Conservation (phyloP, 2,329 filamentous ascomycete genomes). For the Calycina marina region DNA sequence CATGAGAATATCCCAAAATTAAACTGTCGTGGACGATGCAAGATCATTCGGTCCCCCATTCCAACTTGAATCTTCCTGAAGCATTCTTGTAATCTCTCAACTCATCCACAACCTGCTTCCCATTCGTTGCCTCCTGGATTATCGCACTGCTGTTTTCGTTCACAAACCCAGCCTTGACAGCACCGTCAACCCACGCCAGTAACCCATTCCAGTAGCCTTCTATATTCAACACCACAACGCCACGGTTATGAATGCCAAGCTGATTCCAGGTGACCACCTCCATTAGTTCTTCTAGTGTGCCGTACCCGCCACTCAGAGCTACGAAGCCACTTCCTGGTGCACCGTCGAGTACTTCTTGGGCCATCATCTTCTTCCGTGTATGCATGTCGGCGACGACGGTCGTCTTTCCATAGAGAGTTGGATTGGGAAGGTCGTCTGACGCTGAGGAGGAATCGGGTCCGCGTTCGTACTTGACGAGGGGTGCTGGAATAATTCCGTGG, state of each 20-base stretch:
- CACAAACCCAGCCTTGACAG: conserved; percentile 67
- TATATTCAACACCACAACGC: conserved; percentile 73
- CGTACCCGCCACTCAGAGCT: conserved; percentile 77
- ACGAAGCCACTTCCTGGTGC: conserved; percentile 80
- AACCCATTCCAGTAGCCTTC: conserved; percentile 88
- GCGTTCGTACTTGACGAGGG: conserved; percentile 67
- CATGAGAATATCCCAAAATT: too few species aligned
- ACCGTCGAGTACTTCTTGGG: conserved; percentile 66
- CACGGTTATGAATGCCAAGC: conserved; percentile 73
- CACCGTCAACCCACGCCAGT: conserved; percentile 64
- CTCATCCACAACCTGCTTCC: conserved; percentile 56
- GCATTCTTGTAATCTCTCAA: conserved; percentile 65
- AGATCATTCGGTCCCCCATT: conserved; percentile 60
- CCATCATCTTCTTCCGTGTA: conserved; percentile 89
- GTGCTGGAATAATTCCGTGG: conserved; percentile 60
- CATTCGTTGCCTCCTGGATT: conserved; percentile 57
- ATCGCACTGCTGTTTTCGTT: conserved; percentile 56
- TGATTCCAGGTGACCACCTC: conserved; percentile 92
- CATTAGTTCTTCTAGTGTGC: conserved; percentile 91
- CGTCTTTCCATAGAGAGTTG: conserved; percentile 55
- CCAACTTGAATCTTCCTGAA: conserved; percentile 60
- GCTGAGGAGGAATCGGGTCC: conserved; percentile 34
- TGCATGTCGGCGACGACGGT: conserved; percentile 95
- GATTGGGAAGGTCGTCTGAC: not conserved
- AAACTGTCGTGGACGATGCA: conserved; percentile 57